Percentiles rank a stretch among this genome's conserved stretches.
Conservation (phyloP, 73 alveolate species). For the Breviolum minutum region DNA sequence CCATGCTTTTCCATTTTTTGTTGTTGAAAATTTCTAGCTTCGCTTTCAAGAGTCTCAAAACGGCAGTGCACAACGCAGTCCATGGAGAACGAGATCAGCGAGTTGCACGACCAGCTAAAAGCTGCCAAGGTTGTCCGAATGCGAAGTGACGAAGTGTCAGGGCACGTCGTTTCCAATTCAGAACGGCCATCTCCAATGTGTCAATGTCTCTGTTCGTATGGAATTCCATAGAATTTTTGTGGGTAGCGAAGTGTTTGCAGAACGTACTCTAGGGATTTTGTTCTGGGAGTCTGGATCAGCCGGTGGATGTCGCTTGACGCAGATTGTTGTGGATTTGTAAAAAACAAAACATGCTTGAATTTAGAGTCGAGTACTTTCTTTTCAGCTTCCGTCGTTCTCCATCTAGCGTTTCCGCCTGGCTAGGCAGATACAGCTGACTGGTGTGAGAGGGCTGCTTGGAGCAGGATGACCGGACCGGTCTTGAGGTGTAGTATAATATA, state of each 20-base stretch:
- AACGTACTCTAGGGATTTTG: no score
- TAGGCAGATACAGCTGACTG: conserved; percentile 49
- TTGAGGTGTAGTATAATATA: background rate
- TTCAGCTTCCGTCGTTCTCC: background rate
- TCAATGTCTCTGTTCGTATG: no score
- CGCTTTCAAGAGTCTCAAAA: background rate
- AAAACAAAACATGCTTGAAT: background rate
- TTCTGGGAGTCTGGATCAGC: no score
- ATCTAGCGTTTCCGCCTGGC: no score
- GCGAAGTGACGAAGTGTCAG: background rate
- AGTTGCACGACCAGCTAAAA: conserved; percentile 33
- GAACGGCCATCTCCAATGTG: background rate
- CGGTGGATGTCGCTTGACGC: no score
- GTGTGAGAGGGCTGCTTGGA: conserved; percentile 11
- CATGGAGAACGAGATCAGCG: conserved; percentile 26
- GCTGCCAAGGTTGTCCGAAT: conserved; percentile 10
- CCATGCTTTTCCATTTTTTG: no score
- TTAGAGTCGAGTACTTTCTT: background rate
- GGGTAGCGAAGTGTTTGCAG: no score
- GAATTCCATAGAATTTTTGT: no score
- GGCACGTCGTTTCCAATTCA: background rate
- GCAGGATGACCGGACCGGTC: background rate
- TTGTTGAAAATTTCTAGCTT: no score
- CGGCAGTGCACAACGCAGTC: background rate
- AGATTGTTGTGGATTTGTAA: background rate